phyloP scores from a whole-genome alignment of 495 filamentous ascomycete species.

The Aspergillus carlsbadensis region DNA sequence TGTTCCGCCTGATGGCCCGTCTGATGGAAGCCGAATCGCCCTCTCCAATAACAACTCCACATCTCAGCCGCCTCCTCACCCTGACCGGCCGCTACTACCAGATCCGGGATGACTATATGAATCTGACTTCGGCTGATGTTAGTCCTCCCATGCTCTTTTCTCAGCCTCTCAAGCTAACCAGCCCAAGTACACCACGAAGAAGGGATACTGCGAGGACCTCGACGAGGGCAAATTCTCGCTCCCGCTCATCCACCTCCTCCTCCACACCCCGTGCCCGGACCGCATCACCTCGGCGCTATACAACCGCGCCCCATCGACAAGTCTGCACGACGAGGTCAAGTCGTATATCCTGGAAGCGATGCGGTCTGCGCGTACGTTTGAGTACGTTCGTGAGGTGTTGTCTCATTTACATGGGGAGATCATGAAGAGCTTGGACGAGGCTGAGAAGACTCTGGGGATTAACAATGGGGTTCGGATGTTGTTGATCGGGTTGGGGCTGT shows the following conservation, averaged over 20 bases:
- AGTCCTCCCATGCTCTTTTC: neutral
- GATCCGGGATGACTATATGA: slow-evolving; percentile 5
- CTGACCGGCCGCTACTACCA: neutral
- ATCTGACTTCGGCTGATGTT: neutral
- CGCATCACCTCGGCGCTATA: neutral
- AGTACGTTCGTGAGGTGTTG: neutral
- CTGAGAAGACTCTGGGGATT: neutral
- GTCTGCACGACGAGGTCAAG: neutral
- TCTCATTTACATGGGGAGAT: neutral
- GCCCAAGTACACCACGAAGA: neutral
- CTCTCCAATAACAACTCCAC: neutral
- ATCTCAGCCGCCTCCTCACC: neutral
- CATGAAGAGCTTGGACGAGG: neutral
- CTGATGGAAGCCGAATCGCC: neutral
- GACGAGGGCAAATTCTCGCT: slow-evolving; percentile 3
- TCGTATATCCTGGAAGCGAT: neutral
- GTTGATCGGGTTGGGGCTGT: neutral
- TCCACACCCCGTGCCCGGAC: slow-evolving; percentile 12
- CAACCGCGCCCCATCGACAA: neutral
- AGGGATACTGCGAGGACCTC: slow-evolving; percentile 2
- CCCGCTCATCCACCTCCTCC: slow-evolving; percentile 62
- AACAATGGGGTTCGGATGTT: neutral
- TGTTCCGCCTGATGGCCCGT: neutral
- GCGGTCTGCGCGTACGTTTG: neutral
- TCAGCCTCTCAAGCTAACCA: no score